Evolutionary conservation across 306 rosid species (phyloP).

Genomic region (Albizia julibrissin): DNA sequence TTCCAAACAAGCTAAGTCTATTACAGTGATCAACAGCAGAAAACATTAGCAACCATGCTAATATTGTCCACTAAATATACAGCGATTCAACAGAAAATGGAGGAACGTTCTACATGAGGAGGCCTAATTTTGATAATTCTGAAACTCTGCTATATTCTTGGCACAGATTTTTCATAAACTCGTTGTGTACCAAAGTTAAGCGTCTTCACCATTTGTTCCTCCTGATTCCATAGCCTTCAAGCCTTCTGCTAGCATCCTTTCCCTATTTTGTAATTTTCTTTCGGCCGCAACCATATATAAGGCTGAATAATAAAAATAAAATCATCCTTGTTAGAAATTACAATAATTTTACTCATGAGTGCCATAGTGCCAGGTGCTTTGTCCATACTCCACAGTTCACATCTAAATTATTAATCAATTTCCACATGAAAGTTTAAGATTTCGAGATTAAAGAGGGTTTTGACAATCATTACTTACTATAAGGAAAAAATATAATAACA

Average conservation of each 20-base stretch:
- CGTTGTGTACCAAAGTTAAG: conserved; percentile 1
- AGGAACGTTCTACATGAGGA: background rate
- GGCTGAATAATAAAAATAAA: conserved; percentile 32
- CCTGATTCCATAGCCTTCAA: conserved; percentile 42
- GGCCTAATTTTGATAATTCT: conserved; percentile 11
- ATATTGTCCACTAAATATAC: background rate
- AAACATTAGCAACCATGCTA: background rate
- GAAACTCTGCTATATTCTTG: conserved; percentile 20
- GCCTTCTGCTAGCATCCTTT: conserved; percentile 48
- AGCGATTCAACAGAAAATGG: background rate
- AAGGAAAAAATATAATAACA: too few relatives aligned
- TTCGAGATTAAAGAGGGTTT: too few relatives aligned
- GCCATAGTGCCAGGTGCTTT: too few relatives aligned
- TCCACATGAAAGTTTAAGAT: background rate
- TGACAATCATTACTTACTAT: too few relatives aligned
- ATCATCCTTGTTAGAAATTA: background rate
- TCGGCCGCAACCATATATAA: conserved; percentile 54
- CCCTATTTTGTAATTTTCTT: conserved; percentile 45
- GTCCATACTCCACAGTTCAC: too few relatives aligned
- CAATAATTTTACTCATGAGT: background rate
- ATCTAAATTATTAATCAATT: too few relatives aligned
- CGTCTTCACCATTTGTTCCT: conserved; percentile 16
- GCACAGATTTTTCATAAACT: conserved; percentile 8
- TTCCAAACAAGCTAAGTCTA: too few relatives aligned
- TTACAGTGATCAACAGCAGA: background rate